Evolutionary conservation across 495 filamentous ascomycete species (phyloP).

Genomic region (Aspergillus carlsbadensis): DNA sequence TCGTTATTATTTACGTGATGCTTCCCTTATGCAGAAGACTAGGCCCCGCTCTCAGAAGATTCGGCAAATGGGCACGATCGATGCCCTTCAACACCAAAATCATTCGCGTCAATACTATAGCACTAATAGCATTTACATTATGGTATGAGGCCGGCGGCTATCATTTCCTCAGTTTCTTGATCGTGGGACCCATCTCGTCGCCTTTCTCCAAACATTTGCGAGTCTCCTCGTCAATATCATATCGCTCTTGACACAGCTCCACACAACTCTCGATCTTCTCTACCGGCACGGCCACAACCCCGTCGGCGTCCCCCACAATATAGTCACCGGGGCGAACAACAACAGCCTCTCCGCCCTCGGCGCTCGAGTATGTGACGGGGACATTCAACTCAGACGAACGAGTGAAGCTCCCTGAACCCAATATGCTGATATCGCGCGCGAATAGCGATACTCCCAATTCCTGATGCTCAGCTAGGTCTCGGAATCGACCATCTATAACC

Average conservation of each 20-base stretch:
- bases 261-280: conserved; percentile 20
- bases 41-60: too few relatives aligned
- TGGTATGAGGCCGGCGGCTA: too few relatives aligned
- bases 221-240: conserved; percentile 28
- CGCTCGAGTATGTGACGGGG: conserved; percentile 30
- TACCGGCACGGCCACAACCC: conserved; percentile 43
- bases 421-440: conserved; percentile 48
- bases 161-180: conserved; percentile 25
- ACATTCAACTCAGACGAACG: conserved; percentile 29
- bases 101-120: too few relatives aligned
- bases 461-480: conserved; percentile 60
- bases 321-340: conserved; percentile 56
- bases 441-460: conserved; percentile 51
- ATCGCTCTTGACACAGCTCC: conserved; percentile 24
- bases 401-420: conserved; percentile 24
- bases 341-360: conserved; percentile 40
- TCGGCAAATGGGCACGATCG: too few relatives aligned
- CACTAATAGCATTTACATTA: too few relatives aligned
- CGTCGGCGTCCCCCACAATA: conserved; percentile 55
- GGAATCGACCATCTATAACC: conserved; percentile 58
- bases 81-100: too few relatives aligned
- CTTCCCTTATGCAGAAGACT: too few relatives aligned
- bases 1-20: too few relatives aligned
- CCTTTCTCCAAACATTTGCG: conserved; percentile 20
- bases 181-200: conserved; percentile 28